Conservation (phyloP, 2,329 filamentous ascomycete species). For the Pezicula radicicola region DNA sequence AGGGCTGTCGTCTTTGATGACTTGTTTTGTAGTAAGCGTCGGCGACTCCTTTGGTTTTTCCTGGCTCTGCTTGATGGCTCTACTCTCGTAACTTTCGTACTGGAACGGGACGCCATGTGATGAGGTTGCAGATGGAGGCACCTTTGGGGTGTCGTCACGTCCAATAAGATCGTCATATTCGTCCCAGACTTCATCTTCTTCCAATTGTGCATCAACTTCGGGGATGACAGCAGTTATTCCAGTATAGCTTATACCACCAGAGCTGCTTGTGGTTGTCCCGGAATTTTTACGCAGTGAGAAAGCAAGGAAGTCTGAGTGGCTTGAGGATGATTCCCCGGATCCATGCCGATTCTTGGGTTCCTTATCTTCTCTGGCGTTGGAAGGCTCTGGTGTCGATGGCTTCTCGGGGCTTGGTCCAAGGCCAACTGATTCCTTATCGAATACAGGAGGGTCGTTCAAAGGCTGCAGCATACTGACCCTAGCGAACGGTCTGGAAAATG, state of each 20-base stretch:
- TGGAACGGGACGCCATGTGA: constrained; percentile 55
- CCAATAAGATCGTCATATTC: constrained; percentile 90
- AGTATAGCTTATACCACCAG: constrained; percentile 53
- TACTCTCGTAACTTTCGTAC: constrained; percentile 44
- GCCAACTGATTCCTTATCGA: constrained; percentile 41
- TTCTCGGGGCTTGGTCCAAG: constrained; percentile 41
- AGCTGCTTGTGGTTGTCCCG: constrained; percentile 58
- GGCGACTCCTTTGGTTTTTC: constrained; percentile 20
- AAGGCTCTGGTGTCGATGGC: constrained; percentile 17
- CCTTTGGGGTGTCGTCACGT: constrained; percentile 47
- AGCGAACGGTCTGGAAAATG: constrained; percentile 82
- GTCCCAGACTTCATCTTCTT: constrained; percentile 85
- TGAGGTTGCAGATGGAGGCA: constrained; percentile 50
- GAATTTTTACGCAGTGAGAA: constrained; percentile 75
- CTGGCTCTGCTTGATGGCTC: constrained; percentile 17
- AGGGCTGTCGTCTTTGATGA: constrained; percentile 11
- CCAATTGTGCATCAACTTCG: constrained; percentile 55
- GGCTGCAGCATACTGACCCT: constrained; percentile 45
- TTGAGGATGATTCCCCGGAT: constrained; percentile 18
- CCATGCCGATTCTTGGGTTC: constrained; percentile 9
- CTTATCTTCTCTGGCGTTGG: neutral
- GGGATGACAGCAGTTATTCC: constrained; percentile 67
- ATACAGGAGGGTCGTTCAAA: constrained; percentile 21
- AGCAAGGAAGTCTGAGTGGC: constrained; percentile 61
- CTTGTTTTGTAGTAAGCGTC: constrained; percentile 13